A percentile compares a stretch with the other conserved stretches of the same genome.
phyloP scores from a whole-genome alignment of 805 yeast genomes.

The Schwanniomyces vanrijiae region DNA sequence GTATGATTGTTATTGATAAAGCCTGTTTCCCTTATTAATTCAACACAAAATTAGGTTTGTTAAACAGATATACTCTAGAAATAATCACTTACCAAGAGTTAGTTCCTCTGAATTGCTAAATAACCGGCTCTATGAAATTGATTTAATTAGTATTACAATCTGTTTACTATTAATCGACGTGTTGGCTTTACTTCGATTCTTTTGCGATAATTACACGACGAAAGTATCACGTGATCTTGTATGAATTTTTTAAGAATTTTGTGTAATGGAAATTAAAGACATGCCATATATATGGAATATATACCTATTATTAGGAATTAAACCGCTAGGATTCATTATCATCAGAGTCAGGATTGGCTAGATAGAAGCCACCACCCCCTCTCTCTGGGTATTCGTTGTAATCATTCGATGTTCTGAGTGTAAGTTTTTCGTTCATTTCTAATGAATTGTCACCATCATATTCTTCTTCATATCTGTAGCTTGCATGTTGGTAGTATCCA shows the following conservation, averaged over 20 bases:
- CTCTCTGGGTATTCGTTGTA: constrained; percentile 33
- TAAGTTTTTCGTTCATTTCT: constrained; percentile 4
- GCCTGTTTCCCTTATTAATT: background rate
- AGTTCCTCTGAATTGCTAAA: background rate
- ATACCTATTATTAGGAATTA: too few relatives aligned
- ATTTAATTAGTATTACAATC: background rate
- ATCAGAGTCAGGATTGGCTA: constrained; percentile 59
- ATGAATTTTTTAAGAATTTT: background rate
- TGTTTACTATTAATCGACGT: constrained; percentile 14
- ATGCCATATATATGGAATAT: too few relatives aligned
- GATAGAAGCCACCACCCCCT: constrained; percentile 40
- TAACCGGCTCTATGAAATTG: constrained; percentile 1
- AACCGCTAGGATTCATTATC: background rate
- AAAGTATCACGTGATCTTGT: background rate
- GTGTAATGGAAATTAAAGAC: background rate
- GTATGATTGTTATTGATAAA: background rate
- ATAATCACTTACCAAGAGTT: background rate
- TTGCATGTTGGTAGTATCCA: constrained; percentile 42
- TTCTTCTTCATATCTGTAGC: constrained; percentile 29
- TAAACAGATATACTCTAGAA: background rate
- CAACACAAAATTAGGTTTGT: background rate
- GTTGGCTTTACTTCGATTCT: constrained; percentile 9
- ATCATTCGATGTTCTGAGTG: constrained; percentile 3
- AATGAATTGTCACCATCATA: constrained; percentile 17
- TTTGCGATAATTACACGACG: background rate